These are phyloP conservation scores for Stropharia rugosoannulata DNA, from an alignment of 768 basidiomycete genomes.

Conservation along the genomic window DNA sequence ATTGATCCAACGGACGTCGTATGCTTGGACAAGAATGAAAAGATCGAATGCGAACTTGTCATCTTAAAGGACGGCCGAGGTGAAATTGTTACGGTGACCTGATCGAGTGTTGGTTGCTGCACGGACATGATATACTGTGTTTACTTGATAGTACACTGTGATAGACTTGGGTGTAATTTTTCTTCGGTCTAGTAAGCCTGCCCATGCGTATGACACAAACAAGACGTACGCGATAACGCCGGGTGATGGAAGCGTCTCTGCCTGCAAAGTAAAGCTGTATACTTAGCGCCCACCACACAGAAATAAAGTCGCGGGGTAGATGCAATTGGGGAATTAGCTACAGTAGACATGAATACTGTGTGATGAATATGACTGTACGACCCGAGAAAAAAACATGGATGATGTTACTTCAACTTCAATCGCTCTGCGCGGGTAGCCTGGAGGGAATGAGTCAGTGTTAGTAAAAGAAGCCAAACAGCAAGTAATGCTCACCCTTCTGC, in stretches of 20 bases:
- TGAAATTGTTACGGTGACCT: constrained; percentile 88
- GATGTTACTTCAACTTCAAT: constrained; percentile 20
- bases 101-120: constrained; percentile 12
- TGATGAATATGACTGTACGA: constrained; percentile 10
- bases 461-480: not conserved
- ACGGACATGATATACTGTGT: not conserved
- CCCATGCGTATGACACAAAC: too few relatives aligned
- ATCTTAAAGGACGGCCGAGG: constrained; percentile 90
- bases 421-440: constrained; percentile 41
- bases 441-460: constrained; percentile 10
- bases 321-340: constrained; percentile 18
- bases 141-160: not conserved
- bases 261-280: too few relatives aligned
- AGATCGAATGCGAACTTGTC: constrained; percentile 88
- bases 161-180: not conserved
- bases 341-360: constrained; percentile 14
- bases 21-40: constrained; percentile 91
- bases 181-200: not conserved
- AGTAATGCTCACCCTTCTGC: constrained; percentile 68
- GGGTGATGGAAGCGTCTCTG: too few relatives aligned
- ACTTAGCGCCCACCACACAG: not conserved
- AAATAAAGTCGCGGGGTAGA: not conserved
- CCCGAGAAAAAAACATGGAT: not conserved
- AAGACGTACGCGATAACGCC: too few relatives aligned
- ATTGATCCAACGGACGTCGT: constrained; percentile 88